A percentile compares a stretch with the other conserved stretches of the same genome.
phyloP scores from a whole-genome alignment of 106 monocot species.

The Apostasia shenzhenica region DNA sequence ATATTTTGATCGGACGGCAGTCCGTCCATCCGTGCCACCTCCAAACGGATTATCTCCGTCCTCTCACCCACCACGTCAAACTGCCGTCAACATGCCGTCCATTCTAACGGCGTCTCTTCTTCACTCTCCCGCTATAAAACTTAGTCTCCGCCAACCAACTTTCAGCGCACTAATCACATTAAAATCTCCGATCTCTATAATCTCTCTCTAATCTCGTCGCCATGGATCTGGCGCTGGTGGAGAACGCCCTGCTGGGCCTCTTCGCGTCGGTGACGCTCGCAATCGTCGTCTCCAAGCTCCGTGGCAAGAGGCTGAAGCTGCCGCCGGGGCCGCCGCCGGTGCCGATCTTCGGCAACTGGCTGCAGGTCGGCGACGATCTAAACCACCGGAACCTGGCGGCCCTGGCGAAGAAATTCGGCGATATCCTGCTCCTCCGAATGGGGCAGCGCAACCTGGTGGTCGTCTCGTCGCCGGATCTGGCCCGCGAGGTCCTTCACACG shows the following conservation, averaged over 20 bases:
- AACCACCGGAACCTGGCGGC: slow-evolving; percentile 41
- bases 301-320: slow-evolving; percentile 19
- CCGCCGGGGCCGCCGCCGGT: slow-evolving; percentile 46
- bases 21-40: no score
- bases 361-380: slow-evolving; percentile 53
- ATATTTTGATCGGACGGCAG: neutral
- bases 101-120: neutral
- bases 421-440: slow-evolving; percentile 45
- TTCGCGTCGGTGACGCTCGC: slow-evolving; percentile 32
- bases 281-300: slow-evolving; percentile 25
- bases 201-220: neutral
- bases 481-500: slow-evolving; percentile 51
- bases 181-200: no score
- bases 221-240: slow-evolving; percentile 40
- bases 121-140: neutral
- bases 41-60: no score
- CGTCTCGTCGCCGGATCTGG: slow-evolving; percentile 45
- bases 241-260: slow-evolving; percentile 41
- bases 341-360: slow-evolving; percentile 58
- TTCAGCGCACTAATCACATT: neutral
- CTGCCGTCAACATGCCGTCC: no score
- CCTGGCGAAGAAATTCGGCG: slow-evolving; percentile 33
- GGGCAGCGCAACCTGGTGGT: slow-evolving; percentile 42
- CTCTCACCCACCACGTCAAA: neutral
- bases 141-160: neutral